A percentile compares a stretch with the other conserved stretches of the same genome.
Evolutionary conservation across 768 basidiomycete species (phyloP).

Genomic region (Suillus hirtellus): DNA sequence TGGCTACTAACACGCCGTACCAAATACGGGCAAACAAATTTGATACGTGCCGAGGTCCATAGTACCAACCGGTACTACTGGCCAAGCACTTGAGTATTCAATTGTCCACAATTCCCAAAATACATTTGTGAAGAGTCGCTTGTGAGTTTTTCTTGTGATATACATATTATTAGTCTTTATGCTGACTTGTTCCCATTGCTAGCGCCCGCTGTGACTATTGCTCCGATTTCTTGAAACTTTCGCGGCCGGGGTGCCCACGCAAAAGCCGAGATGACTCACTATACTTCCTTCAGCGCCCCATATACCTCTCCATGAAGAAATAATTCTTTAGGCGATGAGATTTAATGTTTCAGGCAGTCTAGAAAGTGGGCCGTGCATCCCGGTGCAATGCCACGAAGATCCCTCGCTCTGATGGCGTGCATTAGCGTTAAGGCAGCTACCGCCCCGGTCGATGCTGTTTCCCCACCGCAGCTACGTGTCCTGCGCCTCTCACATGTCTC

Average conservation of each 20-base stretch:
- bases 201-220: background rate
- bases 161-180: background rate
- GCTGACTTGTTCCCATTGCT: background rate
- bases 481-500: background rate
- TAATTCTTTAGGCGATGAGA: background rate
- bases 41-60: background rate
- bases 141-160: background rate
- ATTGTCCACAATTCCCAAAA: background rate
- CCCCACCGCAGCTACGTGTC: background rate
- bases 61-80: background rate
- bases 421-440: background rate
- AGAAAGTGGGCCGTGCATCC: background rate
- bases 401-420: background rate
- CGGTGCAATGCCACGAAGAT: background rate
- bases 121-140: background rate
- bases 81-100: background rate
- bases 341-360: background rate
- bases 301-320: background rate
- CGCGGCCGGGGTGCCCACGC: background rate
- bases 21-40: conserved; percentile 32
- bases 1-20: conserved; percentile 6
- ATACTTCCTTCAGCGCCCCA: background rate
- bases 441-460: background rate
- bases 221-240: background rate
- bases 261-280: background rate